Percentiles rank a stretch among this genome's conserved stretches.
Conservation (phyloP, 2,329 filamentous ascomycete genomes). For the Ophiostoma himal-ulmi region DNA sequence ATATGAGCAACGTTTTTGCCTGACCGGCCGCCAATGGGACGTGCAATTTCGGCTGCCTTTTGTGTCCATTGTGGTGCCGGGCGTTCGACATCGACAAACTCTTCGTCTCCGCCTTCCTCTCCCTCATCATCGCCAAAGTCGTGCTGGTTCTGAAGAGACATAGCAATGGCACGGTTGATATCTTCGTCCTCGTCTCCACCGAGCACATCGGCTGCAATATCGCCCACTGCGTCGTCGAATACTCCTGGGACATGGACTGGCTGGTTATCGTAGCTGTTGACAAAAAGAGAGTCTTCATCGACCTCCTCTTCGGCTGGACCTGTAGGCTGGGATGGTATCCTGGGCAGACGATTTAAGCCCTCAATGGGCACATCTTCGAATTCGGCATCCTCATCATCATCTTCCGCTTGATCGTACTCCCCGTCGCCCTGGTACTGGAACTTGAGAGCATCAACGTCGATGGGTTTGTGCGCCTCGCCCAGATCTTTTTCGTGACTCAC, state of each 20-base stretch:
- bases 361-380: slow-evolving; percentile 94
- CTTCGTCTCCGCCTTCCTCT: slow-evolving; percentile 33
- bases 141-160: slow-evolving; percentile 70
- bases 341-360: slow-evolving; percentile 78
- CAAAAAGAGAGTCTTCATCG: slow-evolving; percentile 54
- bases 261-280: slow-evolving; percentile 32
- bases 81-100: slow-evolving; percentile 44
- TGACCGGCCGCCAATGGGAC: slow-evolving; percentile 46
- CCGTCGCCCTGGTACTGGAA: slow-evolving; percentile 52
- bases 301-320: slow-evolving; percentile 32
- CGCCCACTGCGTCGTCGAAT: background rate
- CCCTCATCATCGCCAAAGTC: slow-evolving; percentile 36
- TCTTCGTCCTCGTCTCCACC: slow-evolving; percentile 51
- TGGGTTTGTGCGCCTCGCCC: slow-evolving; percentile 77
- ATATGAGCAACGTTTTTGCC: slow-evolving; percentile 64
- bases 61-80: slow-evolving; percentile 52
- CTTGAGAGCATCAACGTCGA: slow-evolving; percentile 72
- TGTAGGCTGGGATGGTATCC: slow-evolving; percentile 35
- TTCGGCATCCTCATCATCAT: slow-evolving; percentile 51
- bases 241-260: slow-evolving; percentile 17
- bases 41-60: slow-evolving; percentile 45
- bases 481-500: slow-evolving; percentile 78
- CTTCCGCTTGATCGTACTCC: slow-evolving; percentile 55
- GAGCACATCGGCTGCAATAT: slow-evolving; percentile 29
- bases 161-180: slow-evolving; percentile 71